Evolutionary conservation across 1,284 basidiomycete genomes (phyloP).

Genomic region (Trichosporon sp.): DNA sequence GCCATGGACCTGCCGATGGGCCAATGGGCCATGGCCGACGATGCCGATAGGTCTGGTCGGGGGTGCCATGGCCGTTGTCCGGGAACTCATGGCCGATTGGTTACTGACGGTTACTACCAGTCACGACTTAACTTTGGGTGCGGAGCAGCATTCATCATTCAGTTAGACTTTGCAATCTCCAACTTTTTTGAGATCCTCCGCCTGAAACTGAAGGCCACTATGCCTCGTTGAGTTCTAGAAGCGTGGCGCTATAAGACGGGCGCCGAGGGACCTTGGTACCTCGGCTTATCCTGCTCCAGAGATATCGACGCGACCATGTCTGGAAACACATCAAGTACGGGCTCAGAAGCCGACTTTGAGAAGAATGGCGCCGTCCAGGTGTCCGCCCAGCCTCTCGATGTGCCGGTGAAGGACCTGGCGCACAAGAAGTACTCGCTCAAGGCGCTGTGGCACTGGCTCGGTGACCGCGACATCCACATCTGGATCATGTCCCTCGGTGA

Average conservation of each 20-base stretch:
- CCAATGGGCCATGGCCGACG: neutral
- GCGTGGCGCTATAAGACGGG: neutral
- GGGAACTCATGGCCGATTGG: neutral
- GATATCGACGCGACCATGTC: neutral
- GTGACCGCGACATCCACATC: conserved; percentile 29
- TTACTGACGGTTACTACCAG: neutral
- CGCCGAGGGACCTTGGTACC: neutral
- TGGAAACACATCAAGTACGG: neutral
- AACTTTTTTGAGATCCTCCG: neutral
- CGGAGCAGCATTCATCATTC: neutral
- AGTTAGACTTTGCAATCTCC: neutral
- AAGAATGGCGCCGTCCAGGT: neutral
- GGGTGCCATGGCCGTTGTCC: neutral
- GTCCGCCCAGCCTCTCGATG: neutral
- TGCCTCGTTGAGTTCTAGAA: neutral
- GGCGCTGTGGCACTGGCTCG: conserved; percentile 23
- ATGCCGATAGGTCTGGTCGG: neutral
- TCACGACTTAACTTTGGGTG: conserved; percentile 1
- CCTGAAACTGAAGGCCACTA: neutral
- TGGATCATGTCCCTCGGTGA: conserved; percentile 28
- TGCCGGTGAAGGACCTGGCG: neutral
- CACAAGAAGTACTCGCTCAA: conserved; percentile 11
- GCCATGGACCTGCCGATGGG: neutral
- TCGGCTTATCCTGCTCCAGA: neutral
- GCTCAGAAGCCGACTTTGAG: conserved; percentile 6